Base-by-base conservation (phyloP, 2,329 filamentous ascomycete species). In the Pseudocercospora cruenta region DNA sequence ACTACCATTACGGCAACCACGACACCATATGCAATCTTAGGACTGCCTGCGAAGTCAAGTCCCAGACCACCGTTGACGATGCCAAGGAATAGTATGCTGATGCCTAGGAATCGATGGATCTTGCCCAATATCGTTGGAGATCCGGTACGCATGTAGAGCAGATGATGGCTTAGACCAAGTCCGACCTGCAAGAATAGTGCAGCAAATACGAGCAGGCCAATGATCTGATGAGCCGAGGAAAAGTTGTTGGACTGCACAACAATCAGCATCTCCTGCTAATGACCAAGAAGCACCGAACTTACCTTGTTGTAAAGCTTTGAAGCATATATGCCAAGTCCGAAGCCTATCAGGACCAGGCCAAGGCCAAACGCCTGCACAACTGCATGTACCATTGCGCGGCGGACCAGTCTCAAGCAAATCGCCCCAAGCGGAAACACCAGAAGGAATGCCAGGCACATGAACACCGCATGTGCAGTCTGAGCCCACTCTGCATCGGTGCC, bases 61-160 rank as follows among this genome's bases (percentile, higher is more conserved):
- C 88, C 88, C 4, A 88, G 76, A 68, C 88, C 87, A 22, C 81
- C 85, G 68, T 89, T 88, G 62, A 84, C 71, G 16, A 86, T 78
- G 53, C 86, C 87, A 3, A 87, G 71, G 9, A 83, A 73, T 21
- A 89, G 80, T 39, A 86, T 79, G 3, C 83, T 54, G 14, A 87
- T 82, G 2, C 88, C 88, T 2, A 87, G 77, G 83, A 86, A 87
- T 21, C 86, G 76, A 75, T 90, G 88, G 24, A 85, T 78, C 19
- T 79, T 83, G 60, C 84, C 82, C 36, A 87, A 80, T 16, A 67
- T 59, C 3, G 69, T 81, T 80, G 26, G 85, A 19, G 54, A 54
- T 22, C 66, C 67, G 21, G 69, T 67, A 33, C 70, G 69, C 66
- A 69, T 71, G 67, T 77, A 80, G 59, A 78, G 68, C 28, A 75